Base-by-base conservation (phyloP, 2,329 filamentous ascomycete species). In the Diplodia intermedia region DNA sequence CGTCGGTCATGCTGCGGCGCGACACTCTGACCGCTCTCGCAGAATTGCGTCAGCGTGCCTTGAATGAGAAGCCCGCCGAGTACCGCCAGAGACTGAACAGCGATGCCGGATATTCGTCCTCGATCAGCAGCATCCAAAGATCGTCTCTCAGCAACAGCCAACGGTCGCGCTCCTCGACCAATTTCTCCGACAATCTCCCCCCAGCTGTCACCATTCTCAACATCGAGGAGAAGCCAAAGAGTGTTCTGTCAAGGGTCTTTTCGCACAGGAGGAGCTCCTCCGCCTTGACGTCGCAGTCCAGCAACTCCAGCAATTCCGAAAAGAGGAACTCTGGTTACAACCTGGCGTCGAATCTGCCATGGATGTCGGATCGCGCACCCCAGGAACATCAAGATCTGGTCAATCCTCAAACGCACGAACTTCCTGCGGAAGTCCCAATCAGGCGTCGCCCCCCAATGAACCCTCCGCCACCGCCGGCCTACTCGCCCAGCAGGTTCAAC, bases 31-130 rank as follows among this genome's bases (percentile, higher is more conserved):
- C 70, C 1, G 75, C 73, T 20, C 69, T 81, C 23, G 77, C 78
- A 47, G 75, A 78, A 61, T 69, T 81, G 61, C 79, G 79, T 67
- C 78, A 79, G 38, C 75, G 78, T 20, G 73, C 79, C n/a, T 6
- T 60, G n/a, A 33, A 49, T 6, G 66, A 63, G 1, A 33, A 43
- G 26, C 66, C 57, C 14, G 9, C 33, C 0, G 43, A 29, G 14
- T n/a, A 29, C 18, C 66, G 57, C 23, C 40, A 15, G 14, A 56
- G 65, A 15, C n/a, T 63, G 60, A 49, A 63, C 47, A 63, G 60
- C 29, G 60, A 63, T 26, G 60, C 60, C 36, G 62, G 47, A n/a
- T 63, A 36, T 20, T 33, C n/a, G 1, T 36, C 29, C 14, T 66
- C 67, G 29, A 18, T 50, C n/a, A 65, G 61, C 63, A 62, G 65